Base-by-base conservation (phyloP, 345 rosid genomes). In the Mallotus nudiflorus region DNA sequence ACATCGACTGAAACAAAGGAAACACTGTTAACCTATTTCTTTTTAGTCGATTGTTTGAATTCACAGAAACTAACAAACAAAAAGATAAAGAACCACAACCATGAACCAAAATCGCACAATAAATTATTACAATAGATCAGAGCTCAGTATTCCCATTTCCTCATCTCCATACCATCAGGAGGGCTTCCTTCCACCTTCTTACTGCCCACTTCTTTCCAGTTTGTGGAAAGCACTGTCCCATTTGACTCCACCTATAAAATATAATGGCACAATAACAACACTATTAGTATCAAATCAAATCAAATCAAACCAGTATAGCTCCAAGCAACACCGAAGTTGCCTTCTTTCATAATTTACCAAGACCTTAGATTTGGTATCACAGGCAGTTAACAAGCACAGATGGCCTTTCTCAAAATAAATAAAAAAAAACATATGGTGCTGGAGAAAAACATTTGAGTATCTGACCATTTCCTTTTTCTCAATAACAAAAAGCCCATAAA, bases 141-240 rank as follows among this genome's bases (percentile, higher is more conserved):
- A 13, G 20, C 50, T 74, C 56, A 85, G 67, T 70, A 71, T 82
- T 89, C 87, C 95, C 95, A 91, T 72, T 89, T 91, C 88, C 69
- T 89, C 71, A 87, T 59, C 84, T 91, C 89, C 95, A 91, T 89
- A 19, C 97, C 95, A 14, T 85, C 89, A 0, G 95, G 97, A 29
- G 95, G 78, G 69, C 88, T 85, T 70, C 91, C 86, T 71, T 91
- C 91, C n/a, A 91, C 86, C 78, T 79, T 89, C 88, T 87, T 91
- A 2, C 80, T 40, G 22, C 95, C 91, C 58, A 91, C 97, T 79
- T 92, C 97, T 73, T 86, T 85, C 95, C 97, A 91, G 84, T 89
- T 80, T 18, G 95, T 91, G 5, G 95, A 89, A 49, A 91, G 84
- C 58, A 86, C 97, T 0, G 95, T 91, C 68, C 95, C 95, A 6